Evolutionary conservation across 2,329 filamentous ascomycete genomes (phyloP).

Genomic region (Ceratocystis variospora): DNA sequence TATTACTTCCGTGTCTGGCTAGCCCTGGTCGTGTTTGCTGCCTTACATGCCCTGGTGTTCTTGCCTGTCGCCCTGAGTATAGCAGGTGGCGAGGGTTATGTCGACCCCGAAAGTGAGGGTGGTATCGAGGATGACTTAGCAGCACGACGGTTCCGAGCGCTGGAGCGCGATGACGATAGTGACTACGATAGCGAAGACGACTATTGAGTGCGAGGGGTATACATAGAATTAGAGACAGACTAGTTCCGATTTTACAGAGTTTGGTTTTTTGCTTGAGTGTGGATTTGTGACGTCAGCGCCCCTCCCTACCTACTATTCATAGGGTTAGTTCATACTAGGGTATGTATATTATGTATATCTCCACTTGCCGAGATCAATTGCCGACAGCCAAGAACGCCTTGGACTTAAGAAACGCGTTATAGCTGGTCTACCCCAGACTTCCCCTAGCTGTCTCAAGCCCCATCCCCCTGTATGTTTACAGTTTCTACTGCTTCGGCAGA

Average conservation of each 20-base stretch:
- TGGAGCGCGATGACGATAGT: constrained; percentile 11
- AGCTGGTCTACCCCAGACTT: not conserved
- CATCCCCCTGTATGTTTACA: not conserved
- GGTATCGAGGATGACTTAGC: constrained; percentile 82
- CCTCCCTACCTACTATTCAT: too few species aligned
- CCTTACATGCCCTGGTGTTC: constrained; percentile 77
- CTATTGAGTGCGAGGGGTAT: not conserved
- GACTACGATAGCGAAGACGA: constrained; percentile 11
- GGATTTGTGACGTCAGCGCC: not conserved
- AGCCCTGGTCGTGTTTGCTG: constrained; percentile 77
- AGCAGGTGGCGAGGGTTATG: constrained; percentile 72
- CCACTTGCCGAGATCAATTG: not conserved
- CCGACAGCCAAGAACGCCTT: not conserved
- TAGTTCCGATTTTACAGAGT: not conserved
- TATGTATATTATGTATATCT: too few species aligned
- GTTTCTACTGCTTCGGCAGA: not conserved
- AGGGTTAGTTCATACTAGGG: not conserved
- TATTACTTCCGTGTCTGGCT: constrained; percentile 99
- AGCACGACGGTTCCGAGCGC: constrained; percentile 43
- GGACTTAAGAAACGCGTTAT: not conserved
- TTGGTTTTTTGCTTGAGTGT: not conserved
- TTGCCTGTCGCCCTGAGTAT: constrained; percentile 80
- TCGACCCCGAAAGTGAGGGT: constrained; percentile 75
- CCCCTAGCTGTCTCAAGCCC: not conserved
- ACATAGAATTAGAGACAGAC: not conserved